phyloP scores from a whole-genome alignment of 306 rosid genomes.

The Pyrus communis region DNA sequence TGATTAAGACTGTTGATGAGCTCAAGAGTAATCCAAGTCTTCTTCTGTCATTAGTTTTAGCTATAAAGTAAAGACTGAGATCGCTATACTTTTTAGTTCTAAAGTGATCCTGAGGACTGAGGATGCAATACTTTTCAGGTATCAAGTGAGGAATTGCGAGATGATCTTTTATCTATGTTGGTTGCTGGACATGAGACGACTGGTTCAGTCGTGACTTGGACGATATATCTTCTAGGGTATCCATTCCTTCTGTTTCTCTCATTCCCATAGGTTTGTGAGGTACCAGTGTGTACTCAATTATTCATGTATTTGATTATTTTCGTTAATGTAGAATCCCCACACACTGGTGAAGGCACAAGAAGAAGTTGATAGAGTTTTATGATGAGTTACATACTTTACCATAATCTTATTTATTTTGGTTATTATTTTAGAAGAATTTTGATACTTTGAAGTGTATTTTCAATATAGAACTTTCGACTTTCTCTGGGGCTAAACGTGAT shows the following conservation, averaged over 20 bases:
- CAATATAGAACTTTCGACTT: no score
- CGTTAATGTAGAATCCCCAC: conserved; percentile 40
- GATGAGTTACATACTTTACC: no score
- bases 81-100: neutral
- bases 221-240: conserved; percentile 93
- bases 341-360: conserved; percentile 67
- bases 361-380: conserved; percentile 66
- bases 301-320: conserved; percentile 1
- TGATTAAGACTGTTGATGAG: neutral
- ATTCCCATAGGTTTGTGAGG: neutral
- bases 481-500: no score
- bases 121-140: conserved; percentile 38
- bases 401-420: no score
- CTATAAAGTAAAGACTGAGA: neutral
- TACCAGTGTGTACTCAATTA: neutral
- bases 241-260: neutral
- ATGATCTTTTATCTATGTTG: conserved; percentile 85
- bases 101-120: neutral
- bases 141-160: conserved; percentile 79
- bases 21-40: neutral
- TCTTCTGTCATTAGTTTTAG: neutral
- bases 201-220: conserved; percentile 94
- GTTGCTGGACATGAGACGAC: conserved; percentile 98
- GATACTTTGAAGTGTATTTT: no score
- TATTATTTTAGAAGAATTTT: no score